phyloP scores from a whole-genome alignment of 2,329 filamentous ascomycete genomes.

The Trichothecium roseum region DNA sequence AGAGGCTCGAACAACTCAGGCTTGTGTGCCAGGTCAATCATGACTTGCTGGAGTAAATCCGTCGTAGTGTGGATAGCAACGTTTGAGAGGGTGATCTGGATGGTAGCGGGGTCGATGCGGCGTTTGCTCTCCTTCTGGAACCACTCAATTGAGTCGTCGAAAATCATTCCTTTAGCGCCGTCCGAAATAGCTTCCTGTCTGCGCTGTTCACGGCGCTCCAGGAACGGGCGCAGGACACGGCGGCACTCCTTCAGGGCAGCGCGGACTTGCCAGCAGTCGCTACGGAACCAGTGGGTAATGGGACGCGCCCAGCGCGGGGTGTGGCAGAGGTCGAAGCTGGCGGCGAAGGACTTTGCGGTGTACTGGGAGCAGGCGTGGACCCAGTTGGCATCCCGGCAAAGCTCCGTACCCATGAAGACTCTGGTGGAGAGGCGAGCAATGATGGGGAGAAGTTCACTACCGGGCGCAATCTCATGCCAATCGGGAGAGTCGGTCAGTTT shows the following conservation, averaged over 20 bases:
- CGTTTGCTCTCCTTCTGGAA: constrained; percentile 2
- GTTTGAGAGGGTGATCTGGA: constrained; percentile 11
- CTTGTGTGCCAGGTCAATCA: constrained; percentile 11
- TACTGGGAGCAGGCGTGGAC: constrained; percentile 7
- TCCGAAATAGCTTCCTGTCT: constrained; percentile 5
- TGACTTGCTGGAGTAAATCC: constrained; percentile 9
- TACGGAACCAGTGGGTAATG: constrained; percentile 10
- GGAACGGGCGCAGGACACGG: constrained; percentile 6
- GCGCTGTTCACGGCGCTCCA: constrained; percentile 6
- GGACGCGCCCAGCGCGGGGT: constrained; percentile 9
- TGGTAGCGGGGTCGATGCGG: constrained; percentile 5
- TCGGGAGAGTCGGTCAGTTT: neutral
- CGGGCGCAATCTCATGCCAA: constrained; percentile 7
- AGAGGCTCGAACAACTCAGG: constrained; percentile 11
- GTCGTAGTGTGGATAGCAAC: constrained; percentile 14
- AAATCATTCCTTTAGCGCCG: constrained; percentile 2
- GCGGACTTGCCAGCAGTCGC: constrained; percentile 6
- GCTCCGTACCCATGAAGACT: constrained; percentile 11
- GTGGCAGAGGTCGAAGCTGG: constrained; percentile 5
- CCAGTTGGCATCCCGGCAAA: constrained; percentile 11
- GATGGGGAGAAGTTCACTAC: constrained; percentile 4
- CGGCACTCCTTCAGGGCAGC: constrained; percentile 4
- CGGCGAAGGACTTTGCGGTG: constrained; percentile 2
- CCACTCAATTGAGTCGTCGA: constrained; percentile 13
- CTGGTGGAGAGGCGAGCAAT: constrained; percentile 9